Evolutionary conservation across 75 land plant genomes (phyloP).

Genomic region (Pinus taeda): DNA sequence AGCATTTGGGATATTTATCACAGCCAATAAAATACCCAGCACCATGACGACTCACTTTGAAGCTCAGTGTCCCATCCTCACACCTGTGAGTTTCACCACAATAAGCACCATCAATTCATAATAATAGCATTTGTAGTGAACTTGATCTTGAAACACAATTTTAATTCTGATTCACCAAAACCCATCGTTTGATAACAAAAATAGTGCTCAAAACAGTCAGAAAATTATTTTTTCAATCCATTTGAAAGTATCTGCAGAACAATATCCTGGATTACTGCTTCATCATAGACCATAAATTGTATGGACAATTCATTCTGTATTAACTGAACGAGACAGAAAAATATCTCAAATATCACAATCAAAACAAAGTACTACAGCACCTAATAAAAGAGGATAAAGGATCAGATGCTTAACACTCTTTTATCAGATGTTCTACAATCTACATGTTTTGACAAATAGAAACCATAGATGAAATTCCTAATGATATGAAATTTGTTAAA

Average conservation of each 20-base stretch:
- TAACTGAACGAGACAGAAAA: not conserved
- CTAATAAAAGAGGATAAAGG: not conserved
- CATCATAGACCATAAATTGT: not conserved
- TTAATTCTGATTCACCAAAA: not conserved
- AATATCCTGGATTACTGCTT: not conserved
- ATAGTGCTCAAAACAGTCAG: not conserved
- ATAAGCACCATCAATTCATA: not conserved
- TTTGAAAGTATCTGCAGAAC: not conserved
- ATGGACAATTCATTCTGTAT: not conserved
- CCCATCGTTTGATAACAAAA: not conserved
- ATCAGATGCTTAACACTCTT: not conserved
- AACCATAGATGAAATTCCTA: not conserved
- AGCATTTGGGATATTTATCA: slow-evolving; percentile 70
- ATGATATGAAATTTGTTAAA: not conserved
- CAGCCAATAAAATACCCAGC: slow-evolving; percentile 77
- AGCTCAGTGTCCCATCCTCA: slow-evolving; percentile 42
- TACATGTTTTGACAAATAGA: not conserved
- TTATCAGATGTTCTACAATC: no score
- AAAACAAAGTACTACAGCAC: not conserved
- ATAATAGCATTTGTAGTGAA: not conserved
- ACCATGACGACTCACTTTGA: slow-evolving; percentile 65
- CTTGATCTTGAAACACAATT: not conserved
- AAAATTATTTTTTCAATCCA: not conserved
- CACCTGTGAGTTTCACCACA: slow-evolving; percentile 37
- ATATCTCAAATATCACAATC: not conserved